Evolutionary conservation across 2,329 filamentous ascomycete genomes (phyloP).

Genomic region (Pseudocercospora crystallina): DNA sequence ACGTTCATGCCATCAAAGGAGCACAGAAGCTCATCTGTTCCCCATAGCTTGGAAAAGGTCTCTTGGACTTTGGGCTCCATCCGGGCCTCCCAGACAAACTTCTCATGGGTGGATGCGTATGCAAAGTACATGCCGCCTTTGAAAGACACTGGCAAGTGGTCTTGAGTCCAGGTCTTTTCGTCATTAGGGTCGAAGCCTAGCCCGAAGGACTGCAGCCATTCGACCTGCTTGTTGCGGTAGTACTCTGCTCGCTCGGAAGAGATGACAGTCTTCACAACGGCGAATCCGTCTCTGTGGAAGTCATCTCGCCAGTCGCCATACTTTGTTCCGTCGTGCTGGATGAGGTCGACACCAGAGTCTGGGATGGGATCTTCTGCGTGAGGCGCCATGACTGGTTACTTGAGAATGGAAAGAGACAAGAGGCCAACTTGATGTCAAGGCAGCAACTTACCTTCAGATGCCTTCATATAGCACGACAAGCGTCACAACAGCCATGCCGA

Average conservation of each 20-base stretch:
- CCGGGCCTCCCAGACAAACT: slow-evolving; percentile 45
- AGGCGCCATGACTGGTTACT: slow-evolving; percentile 17
- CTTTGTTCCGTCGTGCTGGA: slow-evolving; percentile 20
- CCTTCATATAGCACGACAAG: no score
- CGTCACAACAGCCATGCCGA: no score
- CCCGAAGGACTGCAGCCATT: slow-evolving; percentile 34
- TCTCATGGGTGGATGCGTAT: slow-evolving; percentile 44
- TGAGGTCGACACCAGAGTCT: slow-evolving; percentile 22
- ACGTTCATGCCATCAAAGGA: slow-evolving; percentile 43
- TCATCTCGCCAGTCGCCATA: slow-evolving; percentile 36
- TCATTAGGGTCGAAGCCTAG: slow-evolving; percentile 35
- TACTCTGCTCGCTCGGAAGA: slow-evolving; percentile 28
- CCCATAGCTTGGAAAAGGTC: slow-evolving; percentile 46
- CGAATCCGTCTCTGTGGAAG: slow-evolving; percentile 32
- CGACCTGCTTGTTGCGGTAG: slow-evolving; percentile 33
- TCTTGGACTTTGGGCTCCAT: slow-evolving; percentile 44
- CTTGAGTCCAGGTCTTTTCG: slow-evolving; percentile 43
- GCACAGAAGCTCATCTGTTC: slow-evolving; percentile 32
- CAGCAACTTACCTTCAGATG: no score
- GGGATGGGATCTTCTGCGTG: slow-evolving; percentile 19
- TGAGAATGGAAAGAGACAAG: no score
- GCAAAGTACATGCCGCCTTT: slow-evolving; percentile 48
- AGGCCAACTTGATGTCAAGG: no score
- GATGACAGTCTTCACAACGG: slow-evolving; percentile 32
- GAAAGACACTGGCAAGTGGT: slow-evolving; percentile 45